Conservation (phyloP, 73 alveolate genomes). For the Symbiodinium pilosum region DNA sequence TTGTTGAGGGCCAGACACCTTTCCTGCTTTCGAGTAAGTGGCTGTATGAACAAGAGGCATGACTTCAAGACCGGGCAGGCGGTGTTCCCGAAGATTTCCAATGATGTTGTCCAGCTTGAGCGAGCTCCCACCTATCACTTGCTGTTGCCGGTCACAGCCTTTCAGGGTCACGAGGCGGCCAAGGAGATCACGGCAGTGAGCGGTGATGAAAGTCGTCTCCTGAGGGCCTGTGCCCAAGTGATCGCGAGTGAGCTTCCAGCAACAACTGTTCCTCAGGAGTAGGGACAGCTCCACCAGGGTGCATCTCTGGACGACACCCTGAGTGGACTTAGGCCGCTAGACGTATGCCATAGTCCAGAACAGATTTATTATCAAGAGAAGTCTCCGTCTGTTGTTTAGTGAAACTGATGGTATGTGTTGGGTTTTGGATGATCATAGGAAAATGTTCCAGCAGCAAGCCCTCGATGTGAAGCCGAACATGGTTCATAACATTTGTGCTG, state of each 20-base stretch:
- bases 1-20: conserved; percentile 11
- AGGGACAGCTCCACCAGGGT: background rate
- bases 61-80: conserved; percentile 16
- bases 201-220: background rate
- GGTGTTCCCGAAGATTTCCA: background rate
- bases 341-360: background rate
- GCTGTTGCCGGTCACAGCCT: background rate
- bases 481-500: background rate
- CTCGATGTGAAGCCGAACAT: background rate
- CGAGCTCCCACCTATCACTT: conserved; percentile 6
- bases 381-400: too few relatives aligned
- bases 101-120: background rate
- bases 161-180: background rate
- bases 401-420: too few relatives aligned
- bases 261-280: background rate
- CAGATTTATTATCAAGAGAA: too few relatives aligned
- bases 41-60: conserved; percentile 14
- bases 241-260: too few relatives aligned
- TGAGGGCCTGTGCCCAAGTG: background rate
- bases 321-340: background rate
- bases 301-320: background rate
- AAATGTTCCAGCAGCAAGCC: background rate
- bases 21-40: conserved; percentile 25
- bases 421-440: too few relatives aligned
- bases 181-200: background rate